These are phyloP conservation scores for Hemerocallis citrina DNA, from an alignment of 106 monocot species.

Conservation along the genomic window DNA sequence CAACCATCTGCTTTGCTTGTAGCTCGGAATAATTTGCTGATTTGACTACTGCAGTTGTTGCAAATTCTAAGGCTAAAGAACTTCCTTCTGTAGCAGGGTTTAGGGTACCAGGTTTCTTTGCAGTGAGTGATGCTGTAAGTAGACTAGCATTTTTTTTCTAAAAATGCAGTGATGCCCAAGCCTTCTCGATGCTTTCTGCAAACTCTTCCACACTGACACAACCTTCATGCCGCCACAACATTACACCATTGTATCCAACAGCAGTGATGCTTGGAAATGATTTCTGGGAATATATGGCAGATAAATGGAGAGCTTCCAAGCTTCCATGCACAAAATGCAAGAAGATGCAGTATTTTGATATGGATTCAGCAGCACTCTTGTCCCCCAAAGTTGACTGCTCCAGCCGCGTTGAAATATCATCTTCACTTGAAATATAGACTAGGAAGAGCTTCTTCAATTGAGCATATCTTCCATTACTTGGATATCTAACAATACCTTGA, in stretches of 20 bases:
- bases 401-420: conserved; percentile 53
- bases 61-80: conserved; percentile 16
- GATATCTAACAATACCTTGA: too few relatives aligned
- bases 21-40: conserved; percentile 10
- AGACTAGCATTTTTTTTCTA: conserved; percentile 64
- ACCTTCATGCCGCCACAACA: conserved; percentile 83
- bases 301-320: conserved; percentile 69
- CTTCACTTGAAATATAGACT: conserved; percentile 61
- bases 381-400: conserved; percentile 60
- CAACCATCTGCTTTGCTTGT: conserved; percentile 1
- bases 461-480: too few relatives aligned
- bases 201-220: conserved; percentile 43
- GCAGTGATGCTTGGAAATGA: conserved; percentile 67
- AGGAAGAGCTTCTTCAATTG: too few relatives aligned
- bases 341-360: conserved; percentile 67
- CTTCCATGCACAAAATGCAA: conserved; percentile 68
- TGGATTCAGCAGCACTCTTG: conserved; percentile 42
- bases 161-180: conserved; percentile 63
- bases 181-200: conserved; percentile 60
- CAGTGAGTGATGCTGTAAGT: conserved; percentile 59
- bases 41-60: conserved; percentile 33
- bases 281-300: conserved; percentile 72
- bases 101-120: conserved; percentile 33
- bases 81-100: conserved; percentile 22
- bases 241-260: conserved; percentile 71